Evolutionary conservation across 257 asterid species (phyloP), one percentile per base, ranked within the genome.

Genomic region (Sherardia arvensis): DNA sequence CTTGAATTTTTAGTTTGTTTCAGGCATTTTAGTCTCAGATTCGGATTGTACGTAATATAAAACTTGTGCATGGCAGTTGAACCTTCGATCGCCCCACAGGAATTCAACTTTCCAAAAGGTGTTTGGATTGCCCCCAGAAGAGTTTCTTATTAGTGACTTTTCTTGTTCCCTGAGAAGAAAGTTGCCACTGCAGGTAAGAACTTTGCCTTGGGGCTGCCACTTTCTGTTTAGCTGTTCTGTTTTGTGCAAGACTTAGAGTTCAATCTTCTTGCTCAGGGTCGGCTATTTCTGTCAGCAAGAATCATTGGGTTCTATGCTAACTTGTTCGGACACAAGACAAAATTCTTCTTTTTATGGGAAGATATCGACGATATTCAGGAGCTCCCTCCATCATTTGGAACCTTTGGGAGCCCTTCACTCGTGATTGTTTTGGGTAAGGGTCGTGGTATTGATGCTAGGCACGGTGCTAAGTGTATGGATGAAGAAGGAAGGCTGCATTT

Each of bases 211-310:
- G 18, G 10, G 10, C 12, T 36, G 43, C 15, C 15, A 38, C 47
- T 38, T 38, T 38, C 47, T 11, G 45, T 36, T 9, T 36, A 14
- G 33, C 15, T 60, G 7, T 61, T 34, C 12, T 34, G 11, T 21
- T 18, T n/a, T 5, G 15, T 61, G 49, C 6, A 1, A 20, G 20
- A 33, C 21, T 36, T 7, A 29, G 28, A 20, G 47, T 9, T 45
- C 18, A 43, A 25, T 36, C 53, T 48, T 45, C 45, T 72, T 77
- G 71, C 58, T 84, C 93, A 91, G 97, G 98, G 98, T 4, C 80
- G 95, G 53, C 87, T 91, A n/a, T 91, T 79, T 70, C 87, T 89
- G 70, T 88, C 98, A n/a, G 92, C 98, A 6, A 82, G 98, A 78
- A 88, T 87, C 23, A 92, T 91, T 61, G 97, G 97, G 34, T 91